Evolutionary conservation across 176 grass and related monocot species (phyloP), one percentile per base, ranked within the genome.

Genomic region (Phragmites australis): DNA sequence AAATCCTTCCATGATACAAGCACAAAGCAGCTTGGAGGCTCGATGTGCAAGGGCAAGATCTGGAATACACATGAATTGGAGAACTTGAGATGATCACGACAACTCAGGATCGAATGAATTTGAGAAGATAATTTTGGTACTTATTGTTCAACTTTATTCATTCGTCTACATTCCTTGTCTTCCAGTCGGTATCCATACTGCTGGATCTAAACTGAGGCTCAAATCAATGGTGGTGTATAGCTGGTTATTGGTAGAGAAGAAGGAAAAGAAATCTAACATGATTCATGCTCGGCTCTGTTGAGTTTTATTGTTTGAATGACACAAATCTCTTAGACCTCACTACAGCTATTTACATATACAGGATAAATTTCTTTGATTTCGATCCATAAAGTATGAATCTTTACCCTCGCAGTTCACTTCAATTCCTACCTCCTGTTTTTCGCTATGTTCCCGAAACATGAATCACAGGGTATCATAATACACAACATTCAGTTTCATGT

Each of bases 121-220:
- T 58, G 83, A 73, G 78, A 68, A 73, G 72, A 78, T 82, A 65
- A 67, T 72, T 86, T 86, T 78, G 57, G 50, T 78, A 67, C 44
- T 25, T 48, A 56, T 72, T 49, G 77, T 42, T 86, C 65, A 72
- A 52, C 63, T 78, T 50, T 86, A 18, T 77, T 58, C 16, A 85
- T 59, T 70, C 42, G 74, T 86, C 68, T 39, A 37, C 30, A 23
- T 47, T 16, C 47, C 11, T 37, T 61, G 17, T 67, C 67, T 41
- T 9, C 29, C 27, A 45, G 77, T 39, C 15, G 48, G 21, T 77
- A 31, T 65, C 48, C 48, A 71, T 41, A 72, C 41, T 65, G 42
- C 65, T 72, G 66, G 29, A 72, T 48, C 27, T 74, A 58, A 66
- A 68, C 6, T 43, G 68, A 26, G 41, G 31, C 30, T 43, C 23